A percentile compares a stretch with the other conserved stretches of the same genome.
phyloP scores from a whole-genome alignment of 768 basidiomycete species.

The Leccinum uliginosum region DNA sequence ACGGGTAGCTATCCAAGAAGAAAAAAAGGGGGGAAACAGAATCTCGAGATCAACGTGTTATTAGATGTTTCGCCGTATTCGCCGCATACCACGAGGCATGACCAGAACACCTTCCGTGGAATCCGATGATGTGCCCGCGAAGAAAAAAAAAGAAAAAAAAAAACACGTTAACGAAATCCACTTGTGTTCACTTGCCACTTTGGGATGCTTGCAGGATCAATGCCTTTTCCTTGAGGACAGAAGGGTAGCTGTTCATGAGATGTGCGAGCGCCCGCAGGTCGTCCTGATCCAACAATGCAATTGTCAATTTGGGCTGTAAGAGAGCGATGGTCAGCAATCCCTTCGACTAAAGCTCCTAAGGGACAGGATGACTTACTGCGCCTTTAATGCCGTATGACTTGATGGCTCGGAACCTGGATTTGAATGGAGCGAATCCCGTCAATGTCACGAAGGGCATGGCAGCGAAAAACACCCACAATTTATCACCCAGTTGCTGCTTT shows the following conservation, averaged over 20 bases:
- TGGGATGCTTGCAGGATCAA: conserved; percentile 28
- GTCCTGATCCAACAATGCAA: conserved; percentile 77
- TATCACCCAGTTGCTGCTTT: conserved; percentile 81
- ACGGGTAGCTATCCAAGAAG: conserved; percentile 9
- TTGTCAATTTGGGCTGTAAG: conserved; percentile 75
- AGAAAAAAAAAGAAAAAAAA: background rate
- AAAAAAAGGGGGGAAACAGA: background rate
- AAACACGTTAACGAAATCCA: background rate
- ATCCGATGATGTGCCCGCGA: background rate
- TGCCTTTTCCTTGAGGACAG: conserved; percentile 77
- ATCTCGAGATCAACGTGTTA: background rate
- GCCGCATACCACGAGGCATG: background rate
- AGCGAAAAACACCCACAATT: conserved; percentile 47
- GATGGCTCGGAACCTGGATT: conserved; percentile 47
- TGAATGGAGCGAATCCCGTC: conserved; percentile 12
- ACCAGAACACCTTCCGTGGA: background rate
- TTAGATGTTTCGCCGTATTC: background rate
- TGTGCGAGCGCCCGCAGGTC: conserved; percentile 81
- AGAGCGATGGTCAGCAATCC: conserved; percentile 1
- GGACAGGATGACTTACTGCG: conserved; percentile 46
- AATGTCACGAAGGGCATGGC: conserved; percentile 13
- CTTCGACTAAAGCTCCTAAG: background rate
- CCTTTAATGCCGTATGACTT: conserved; percentile 81
- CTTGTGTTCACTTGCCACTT: conserved; percentile 21
- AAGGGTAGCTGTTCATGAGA: conserved; percentile 82